Evolutionary conservation across 2,329 filamentous ascomycete species (phyloP), one percentile per base, ranked within the genome.

Genomic region (Colletotrichum sp.): DNA sequence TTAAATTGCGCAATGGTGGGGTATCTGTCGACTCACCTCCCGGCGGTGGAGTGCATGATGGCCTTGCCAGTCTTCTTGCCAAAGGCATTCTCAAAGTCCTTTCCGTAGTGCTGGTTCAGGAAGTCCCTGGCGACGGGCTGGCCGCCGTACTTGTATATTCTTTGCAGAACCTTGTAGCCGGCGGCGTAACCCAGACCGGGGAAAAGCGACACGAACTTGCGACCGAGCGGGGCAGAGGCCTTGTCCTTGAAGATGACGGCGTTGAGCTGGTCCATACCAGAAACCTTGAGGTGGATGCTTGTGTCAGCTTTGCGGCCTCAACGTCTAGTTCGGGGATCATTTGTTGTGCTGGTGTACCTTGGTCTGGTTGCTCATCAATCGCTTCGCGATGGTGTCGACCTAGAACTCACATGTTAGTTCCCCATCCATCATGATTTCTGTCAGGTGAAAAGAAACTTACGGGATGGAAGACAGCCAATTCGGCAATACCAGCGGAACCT

Each of bases 341-440:
- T 89, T 70, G 86, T 82, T 78, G 94, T 90, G n/a, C 89, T 92
- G 66, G 24, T 64, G n/a, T 68, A 76, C 74, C 74, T 75, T 75
- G 18, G 91, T 92, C 84, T 98, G 93, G 86, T 99, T 98, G 91
- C 95, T 98, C 97, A 99, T 99, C 86, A 99, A 91, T 79, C 97
- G 95, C 90, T 99, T 99, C 76, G 97, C 96, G 81, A 97, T 98
- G 65, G 97, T 99, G 86, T 99, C 97, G 84, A 99, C 95, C 94
- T 96, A 75, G n/a, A 15, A 58, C 66, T n/a, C 15, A 4, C 21
- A 31, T 29, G 31, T 74, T 63, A 74, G 69, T 27, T 65, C 38
- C 18, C 43, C 38, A 24, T n/a, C 36, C 7, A 69, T 47, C 34
- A 59, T 65, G 16, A 54, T 33, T 43, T 31, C 21, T 47, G 6